phyloP scores from a whole-genome alignment of 2,329 filamentous ascomycete species.

The Ascosphaera apis region DNA sequence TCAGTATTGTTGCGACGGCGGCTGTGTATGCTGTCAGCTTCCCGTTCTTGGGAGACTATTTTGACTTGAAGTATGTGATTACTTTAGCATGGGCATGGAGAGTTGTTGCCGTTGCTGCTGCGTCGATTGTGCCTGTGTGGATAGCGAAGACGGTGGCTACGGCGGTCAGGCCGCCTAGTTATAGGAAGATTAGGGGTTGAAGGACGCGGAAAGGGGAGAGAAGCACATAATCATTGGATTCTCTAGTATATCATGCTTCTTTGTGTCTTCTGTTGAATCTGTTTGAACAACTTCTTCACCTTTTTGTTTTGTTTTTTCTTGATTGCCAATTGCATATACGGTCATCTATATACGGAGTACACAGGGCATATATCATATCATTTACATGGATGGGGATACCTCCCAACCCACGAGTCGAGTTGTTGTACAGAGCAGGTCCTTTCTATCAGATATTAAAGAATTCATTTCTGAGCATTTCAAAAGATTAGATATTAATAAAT shows the following conservation, averaged over 20 bases:
- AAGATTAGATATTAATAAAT: too few species aligned
- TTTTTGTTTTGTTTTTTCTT: too few species aligned
- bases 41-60: conserved; percentile 75
- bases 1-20: conserved; percentile 61
- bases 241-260: neutral
- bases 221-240: neutral
- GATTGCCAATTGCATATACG: too few species aligned
- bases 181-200: conserved; percentile 53
- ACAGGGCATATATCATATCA: too few species aligned
- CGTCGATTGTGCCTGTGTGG: conserved; percentile 71
- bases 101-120: conserved; percentile 52
- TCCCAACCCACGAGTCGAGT: too few species aligned
- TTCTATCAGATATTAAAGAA: too few species aligned
- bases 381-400: too few species aligned
- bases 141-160: conserved; percentile 63
- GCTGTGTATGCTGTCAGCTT: conserved; percentile 58
- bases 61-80: conserved; percentile 58
- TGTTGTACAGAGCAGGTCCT: too few species aligned
- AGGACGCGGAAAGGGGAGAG: neutral
- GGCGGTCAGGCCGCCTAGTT: conserved; percentile 76
- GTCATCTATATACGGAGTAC: too few species aligned
- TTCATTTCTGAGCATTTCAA: too few species aligned
- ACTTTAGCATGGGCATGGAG: conserved; percentile 75
- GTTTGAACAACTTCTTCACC: too few species aligned
- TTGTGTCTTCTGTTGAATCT: too few species aligned